Percentiles rank a stretch among this genome's conserved stretches.
Evolutionary conservation across 257 asterid species (phyloP).

Genomic region (Solanum medicagineum): DNA sequence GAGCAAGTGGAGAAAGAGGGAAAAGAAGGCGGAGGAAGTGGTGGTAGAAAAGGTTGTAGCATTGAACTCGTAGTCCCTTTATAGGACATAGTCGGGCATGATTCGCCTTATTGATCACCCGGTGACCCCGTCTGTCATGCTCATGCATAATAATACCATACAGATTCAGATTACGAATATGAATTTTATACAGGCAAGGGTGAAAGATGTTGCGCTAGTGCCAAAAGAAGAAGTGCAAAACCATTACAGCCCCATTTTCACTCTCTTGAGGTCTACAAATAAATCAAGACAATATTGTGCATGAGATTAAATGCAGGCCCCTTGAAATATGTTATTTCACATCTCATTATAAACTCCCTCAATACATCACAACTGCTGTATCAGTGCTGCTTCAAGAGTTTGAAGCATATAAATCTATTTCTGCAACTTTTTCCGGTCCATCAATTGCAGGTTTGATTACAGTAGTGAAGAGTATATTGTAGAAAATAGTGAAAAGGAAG

Average conservation of each 20-base stretch:
- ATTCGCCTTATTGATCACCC: no score
- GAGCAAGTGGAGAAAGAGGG: no score
- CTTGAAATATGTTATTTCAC: not conserved
- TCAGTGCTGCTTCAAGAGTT: not conserved
- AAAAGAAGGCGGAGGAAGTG: no score
- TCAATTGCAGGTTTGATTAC: conserved; percentile 71
- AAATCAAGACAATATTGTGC: not conserved
- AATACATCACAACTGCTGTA: not conserved
- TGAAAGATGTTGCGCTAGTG: not conserved
- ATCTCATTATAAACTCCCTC: not conserved
- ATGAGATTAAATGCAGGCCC: not conserved
- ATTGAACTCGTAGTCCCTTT: no score
- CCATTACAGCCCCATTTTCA: not conserved
- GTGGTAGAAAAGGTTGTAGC: no score
- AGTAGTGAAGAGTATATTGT: conserved; percentile 44
- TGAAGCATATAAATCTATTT: not conserved
- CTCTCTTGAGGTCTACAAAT: no score
- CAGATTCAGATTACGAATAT: not conserved
- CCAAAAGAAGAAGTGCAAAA: not conserved
- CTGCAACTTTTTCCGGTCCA: conserved; percentile 16
- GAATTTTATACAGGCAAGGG: not conserved
- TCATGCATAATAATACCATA: not conserved
- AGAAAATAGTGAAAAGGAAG: conserved; percentile 42
- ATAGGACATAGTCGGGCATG: no score
- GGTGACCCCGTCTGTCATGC: not conserved